Evolutionary conservation across 2,329 filamentous ascomycete genomes (phyloP).

Genomic region (Knufia fluminis): DNA sequence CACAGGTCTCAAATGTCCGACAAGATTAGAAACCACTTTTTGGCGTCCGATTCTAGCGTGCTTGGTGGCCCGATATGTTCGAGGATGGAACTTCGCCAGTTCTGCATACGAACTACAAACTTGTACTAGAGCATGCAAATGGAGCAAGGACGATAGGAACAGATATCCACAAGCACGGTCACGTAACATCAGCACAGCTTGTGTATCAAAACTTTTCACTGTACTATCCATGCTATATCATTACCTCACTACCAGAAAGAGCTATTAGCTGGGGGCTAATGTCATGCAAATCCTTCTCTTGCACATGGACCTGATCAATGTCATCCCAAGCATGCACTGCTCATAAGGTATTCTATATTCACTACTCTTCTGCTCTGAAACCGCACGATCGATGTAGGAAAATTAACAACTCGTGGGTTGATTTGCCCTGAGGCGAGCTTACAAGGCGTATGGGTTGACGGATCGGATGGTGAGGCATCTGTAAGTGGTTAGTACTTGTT

Average conservation of each 20-base stretch:
- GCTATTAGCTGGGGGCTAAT: not conserved
- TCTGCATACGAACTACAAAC: too few species aligned
- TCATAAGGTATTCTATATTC: not conserved
- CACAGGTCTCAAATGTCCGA: not conserved
- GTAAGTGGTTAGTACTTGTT: constrained; percentile 22
- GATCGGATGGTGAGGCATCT: constrained; percentile 44
- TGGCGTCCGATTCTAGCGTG: not conserved
- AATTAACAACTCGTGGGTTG: not conserved
- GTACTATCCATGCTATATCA: not conserved
- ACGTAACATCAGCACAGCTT: too few species aligned
- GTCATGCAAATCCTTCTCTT: not conserved
- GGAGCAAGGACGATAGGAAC: too few species aligned
- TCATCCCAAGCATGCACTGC: not conserved
- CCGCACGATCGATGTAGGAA: not conserved
- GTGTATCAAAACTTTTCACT: not conserved
- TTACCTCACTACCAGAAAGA: not conserved
- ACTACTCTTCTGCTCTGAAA: not conserved
- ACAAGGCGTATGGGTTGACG: constrained; percentile 43
- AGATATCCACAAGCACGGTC: not conserved
- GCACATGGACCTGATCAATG: not conserved
- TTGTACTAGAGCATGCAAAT: too few species aligned
- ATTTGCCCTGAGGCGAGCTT: constrained; percentile 11
- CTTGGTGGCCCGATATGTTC: not conserved
- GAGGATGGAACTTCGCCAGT: not conserved
- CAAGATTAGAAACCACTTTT: not conserved